These are phyloP conservation scores for Pichia norvegensis DNA, from an alignment of 1,139 yeast species.

Conservation along the genomic window DNA sequence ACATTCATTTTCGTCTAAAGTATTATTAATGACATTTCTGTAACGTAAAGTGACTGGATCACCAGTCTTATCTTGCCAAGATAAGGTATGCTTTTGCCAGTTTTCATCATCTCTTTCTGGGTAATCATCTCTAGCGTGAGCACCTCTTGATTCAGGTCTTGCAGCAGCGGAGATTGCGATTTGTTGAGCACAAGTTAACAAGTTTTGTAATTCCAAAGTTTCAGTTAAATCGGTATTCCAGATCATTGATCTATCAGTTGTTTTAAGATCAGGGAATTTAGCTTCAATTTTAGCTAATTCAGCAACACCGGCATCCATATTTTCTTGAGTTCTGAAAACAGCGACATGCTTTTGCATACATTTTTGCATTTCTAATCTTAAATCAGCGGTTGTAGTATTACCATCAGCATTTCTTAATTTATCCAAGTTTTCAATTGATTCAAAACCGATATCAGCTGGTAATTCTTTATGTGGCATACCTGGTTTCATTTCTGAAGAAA, in stretches of 20 bases:
- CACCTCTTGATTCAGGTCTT: conserved; percentile 97
- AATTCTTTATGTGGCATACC: conserved; percentile 77
- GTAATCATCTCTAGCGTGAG: conserved; percentile 97
- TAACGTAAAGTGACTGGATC: conserved; percentile 69
- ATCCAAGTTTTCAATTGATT: conserved; percentile 87
- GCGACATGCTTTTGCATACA: conserved; percentile 97
- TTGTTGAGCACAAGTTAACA: conserved; percentile 95
- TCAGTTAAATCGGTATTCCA: conserved; percentile 98
- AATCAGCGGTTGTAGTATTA: conserved; percentile 71
- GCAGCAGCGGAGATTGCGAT: conserved; percentile 93
- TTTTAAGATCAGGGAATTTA: conserved; percentile 64
- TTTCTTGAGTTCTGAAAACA: conserved; percentile 90
- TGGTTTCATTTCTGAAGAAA: conserved; percentile 77
- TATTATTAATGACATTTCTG: conserved; percentile 76
- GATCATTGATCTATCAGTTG: conserved; percentile 94
- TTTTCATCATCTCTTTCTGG: conserved; percentile 91
- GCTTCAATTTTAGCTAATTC: conserved; percentile 72
- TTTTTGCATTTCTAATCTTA: conserved; percentile 88
- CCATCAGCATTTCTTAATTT: conserved; percentile 81
- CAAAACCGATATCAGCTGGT: conserved; percentile 81
- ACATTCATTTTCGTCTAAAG: conserved; percentile 89
- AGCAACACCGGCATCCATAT: conserved; percentile 86
- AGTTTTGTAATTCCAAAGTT: conserved; percentile 91
- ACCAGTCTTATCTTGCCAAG: conserved; percentile 77
- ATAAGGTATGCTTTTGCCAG: conserved; percentile 97